Conservation (phyloP, 2,329 filamentous ascomycete genomes). For the Arachnomyces sp. region DNA sequence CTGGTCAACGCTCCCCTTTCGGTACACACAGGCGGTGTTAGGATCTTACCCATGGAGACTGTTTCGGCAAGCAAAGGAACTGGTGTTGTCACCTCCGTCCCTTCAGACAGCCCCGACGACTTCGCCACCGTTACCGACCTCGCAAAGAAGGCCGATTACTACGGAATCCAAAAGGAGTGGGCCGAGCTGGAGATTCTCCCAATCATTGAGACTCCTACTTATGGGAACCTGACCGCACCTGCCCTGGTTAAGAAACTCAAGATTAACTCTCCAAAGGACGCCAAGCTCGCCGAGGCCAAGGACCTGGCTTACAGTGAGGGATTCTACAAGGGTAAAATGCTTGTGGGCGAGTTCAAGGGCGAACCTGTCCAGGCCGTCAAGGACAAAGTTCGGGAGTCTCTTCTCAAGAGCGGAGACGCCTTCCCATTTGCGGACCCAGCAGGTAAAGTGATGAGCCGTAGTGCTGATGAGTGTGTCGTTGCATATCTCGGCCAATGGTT, state of each 20-base stretch:
- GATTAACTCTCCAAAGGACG: constrained; percentile 93
- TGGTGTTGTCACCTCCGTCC: constrained; percentile 90
- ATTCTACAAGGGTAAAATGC: constrained; percentile 89
- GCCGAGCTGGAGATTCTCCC: constrained; percentile 81
- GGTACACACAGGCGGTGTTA: constrained; percentile 70
- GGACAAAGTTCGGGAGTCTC: constrained; percentile 67
- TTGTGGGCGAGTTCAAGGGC: constrained; percentile 79
- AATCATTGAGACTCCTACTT: constrained; percentile 80
- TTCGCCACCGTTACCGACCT: constrained; percentile 83
- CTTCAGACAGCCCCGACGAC: constrained; percentile 92
- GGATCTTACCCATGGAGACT: constrained; percentile 90
- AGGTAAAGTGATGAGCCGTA: constrained; percentile 77
- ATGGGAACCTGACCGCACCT: constrained; percentile 75
- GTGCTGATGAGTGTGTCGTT: constrained; percentile 86
- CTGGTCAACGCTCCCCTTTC: constrained; percentile 83
- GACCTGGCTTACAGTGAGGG: constrained; percentile 95
- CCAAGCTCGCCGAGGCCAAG: constrained; percentile 86
- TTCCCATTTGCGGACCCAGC: constrained; percentile 94
- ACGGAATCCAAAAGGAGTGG: constrained; percentile 95
- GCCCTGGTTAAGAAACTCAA: constrained; percentile 84
- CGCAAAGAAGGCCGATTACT: constrained; percentile 90
- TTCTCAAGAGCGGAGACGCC: constrained; percentile 68
- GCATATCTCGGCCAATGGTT: constrained; percentile 96
- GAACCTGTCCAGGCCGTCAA: constrained; percentile 81
- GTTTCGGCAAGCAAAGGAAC: constrained; percentile 91